phyloP scores from a whole-genome alignment of 139 green algal species.

The Micractinium conductrix region DNA sequence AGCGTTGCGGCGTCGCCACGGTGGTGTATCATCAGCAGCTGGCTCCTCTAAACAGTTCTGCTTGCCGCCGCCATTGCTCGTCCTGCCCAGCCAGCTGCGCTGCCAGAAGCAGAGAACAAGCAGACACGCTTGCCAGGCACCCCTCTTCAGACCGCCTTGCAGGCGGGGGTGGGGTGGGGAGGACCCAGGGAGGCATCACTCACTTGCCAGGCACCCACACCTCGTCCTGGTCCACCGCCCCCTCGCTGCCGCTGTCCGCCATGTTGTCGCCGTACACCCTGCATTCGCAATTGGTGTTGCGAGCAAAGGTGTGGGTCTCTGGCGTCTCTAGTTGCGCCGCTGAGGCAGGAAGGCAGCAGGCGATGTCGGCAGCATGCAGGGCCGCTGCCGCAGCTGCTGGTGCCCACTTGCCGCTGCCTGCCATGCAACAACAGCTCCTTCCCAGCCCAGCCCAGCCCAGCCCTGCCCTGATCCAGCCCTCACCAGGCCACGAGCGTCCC shows the following conservation, averaged over 20 bases:
- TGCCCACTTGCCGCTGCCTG: too few relatives aligned
- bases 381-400: background rate
- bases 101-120: background rate
- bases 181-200: too few relatives aligned
- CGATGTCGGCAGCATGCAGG: background rate
- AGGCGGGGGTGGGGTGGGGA: too few relatives aligned
- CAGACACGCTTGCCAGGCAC: background rate
- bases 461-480: background rate
- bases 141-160: background rate
- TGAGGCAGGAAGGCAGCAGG: background rate
- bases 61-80: background rate
- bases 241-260: background rate
- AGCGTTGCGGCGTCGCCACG: background rate
- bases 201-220: background rate
- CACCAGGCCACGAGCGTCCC: background rate
- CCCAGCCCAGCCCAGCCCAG: too few relatives aligned
- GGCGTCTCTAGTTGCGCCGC: too few relatives aligned
- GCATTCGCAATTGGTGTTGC: background rate
- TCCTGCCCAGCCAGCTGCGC: background rate
- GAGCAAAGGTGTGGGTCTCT: background rate
- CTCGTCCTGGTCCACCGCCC: background rate
- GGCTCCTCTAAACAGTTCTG: background rate
- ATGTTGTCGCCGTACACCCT: slow-evolving; percentile 1
- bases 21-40: background rate
- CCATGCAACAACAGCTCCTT: too few relatives aligned